A percentile compares a stretch with the other conserved stretches of the same genome.
phyloP scores from a whole-genome alignment of 495 filamentous ascomycete genomes.

The Mytilinidion resinicola region DNA sequence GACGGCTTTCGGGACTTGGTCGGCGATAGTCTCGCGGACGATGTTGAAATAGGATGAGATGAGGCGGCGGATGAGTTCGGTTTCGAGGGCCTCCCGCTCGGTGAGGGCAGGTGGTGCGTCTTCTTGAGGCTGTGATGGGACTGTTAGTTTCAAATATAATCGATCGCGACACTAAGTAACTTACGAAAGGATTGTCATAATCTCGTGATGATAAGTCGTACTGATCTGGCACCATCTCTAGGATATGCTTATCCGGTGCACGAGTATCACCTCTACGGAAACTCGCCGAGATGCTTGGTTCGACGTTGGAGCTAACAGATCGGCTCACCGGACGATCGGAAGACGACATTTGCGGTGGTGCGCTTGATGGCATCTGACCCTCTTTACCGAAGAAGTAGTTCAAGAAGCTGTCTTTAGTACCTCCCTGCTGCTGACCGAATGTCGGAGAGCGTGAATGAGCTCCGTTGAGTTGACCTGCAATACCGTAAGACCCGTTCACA shows the following conservation, averaged over 20 bases:
- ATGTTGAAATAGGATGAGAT: slow-evolving; percentile 99
- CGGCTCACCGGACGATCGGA: slow-evolving; percentile 44
- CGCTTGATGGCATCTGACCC: slow-evolving; percentile 46
- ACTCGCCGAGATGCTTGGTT: slow-evolving; percentile 77
- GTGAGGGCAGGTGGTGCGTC: slow-evolving; percentile 73
- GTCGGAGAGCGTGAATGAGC: slow-evolving; percentile 56
- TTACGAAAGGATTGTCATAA: slow-evolving; percentile 55
- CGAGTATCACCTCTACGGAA: slow-evolving; percentile 69
- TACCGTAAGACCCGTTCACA: slow-evolving; percentile 44
- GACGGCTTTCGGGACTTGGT: slow-evolving; percentile 96
- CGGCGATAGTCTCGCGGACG: slow-evolving; percentile 91
- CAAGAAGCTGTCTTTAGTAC: slow-evolving; percentile 77
- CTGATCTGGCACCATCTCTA: slow-evolving; percentile 24
- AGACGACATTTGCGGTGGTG: slow-evolving; percentile 33
- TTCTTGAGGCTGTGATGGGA: slow-evolving; percentile 29
- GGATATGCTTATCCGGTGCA: slow-evolving; percentile 32
- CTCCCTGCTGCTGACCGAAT: slow-evolving; percentile 22
- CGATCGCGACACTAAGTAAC: slow-evolving; percentile 26
- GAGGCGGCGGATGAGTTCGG: slow-evolving; percentile 89
- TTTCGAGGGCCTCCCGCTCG: slow-evolving; percentile 93
- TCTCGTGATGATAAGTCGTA: slow-evolving; percentile 37
- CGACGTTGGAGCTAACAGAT: slow-evolving; percentile 65
- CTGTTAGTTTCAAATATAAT: slow-evolving; percentile 31
- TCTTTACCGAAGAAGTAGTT: slow-evolving; percentile 99
- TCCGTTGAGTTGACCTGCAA: slow-evolving; percentile 64